These are phyloP conservation scores for Clavispora vitiphila DNA, from an alignment of 805 yeast species.

Conservation along the genomic window DNA sequence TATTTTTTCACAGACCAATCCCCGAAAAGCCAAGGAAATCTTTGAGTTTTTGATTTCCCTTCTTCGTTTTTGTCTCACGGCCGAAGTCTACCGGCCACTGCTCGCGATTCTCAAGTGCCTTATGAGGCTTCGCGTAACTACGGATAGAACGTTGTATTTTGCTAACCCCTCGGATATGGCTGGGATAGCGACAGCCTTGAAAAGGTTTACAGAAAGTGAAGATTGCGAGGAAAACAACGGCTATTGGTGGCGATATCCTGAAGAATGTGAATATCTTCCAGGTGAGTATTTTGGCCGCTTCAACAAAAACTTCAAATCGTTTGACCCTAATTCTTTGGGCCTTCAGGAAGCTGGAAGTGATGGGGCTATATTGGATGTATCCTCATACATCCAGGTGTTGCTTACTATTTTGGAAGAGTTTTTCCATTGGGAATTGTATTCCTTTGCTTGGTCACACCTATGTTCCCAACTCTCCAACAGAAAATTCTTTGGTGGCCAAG, in stretches of 20 bases:
- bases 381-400: constrained; percentile 48
- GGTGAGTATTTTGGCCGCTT: constrained; percentile 38
- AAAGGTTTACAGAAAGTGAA: constrained; percentile 37
- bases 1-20: constrained; percentile 17
- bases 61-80: constrained; percentile 30
- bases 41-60: constrained; percentile 30
- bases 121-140: constrained; percentile 48
- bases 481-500: constrained; percentile 43
- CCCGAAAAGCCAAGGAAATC: constrained; percentile 23
- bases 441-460: constrained; percentile 61
- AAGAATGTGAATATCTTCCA: constrained; percentile 46
- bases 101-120: constrained; percentile 49
- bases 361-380: constrained; percentile 34
- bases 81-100: constrained; percentile 31
- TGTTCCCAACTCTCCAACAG: constrained; percentile 65
- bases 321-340: neutral
- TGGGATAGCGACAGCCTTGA: constrained; percentile 57
- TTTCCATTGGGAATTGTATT: constrained; percentile 66
- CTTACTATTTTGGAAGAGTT: constrained; percentile 46
- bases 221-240: constrained; percentile 6
- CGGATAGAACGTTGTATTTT: constrained; percentile 42
- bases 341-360: neutral
- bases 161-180: constrained; percentile 56
- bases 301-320: constrained; percentile 11
- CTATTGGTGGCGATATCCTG: constrained; percentile 59